Evolutionary conservation across 768 basidiomycete genomes (phyloP).

Genomic region (Lactarius akahatsu): DNA sequence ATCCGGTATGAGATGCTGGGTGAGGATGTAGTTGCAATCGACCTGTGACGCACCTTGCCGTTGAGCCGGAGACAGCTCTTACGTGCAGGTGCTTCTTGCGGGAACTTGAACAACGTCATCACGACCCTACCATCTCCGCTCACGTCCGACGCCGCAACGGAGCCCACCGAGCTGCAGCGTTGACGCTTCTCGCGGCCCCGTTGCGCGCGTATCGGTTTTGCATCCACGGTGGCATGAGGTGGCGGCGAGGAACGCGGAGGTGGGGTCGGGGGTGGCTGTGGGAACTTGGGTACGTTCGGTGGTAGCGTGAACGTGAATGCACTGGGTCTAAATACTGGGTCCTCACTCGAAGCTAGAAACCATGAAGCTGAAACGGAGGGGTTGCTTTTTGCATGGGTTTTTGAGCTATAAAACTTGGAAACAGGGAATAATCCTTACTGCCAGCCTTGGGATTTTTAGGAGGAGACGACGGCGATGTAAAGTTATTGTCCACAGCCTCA

Average conservation of each 20-base stretch:
- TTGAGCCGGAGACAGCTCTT: constrained; percentile 42
- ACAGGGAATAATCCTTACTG: constrained; percentile 22
- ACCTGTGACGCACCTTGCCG: constrained; percentile 8
- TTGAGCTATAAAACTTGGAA: background rate
- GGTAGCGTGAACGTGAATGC: constrained; percentile 79
- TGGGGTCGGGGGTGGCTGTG: constrained; percentile 34
- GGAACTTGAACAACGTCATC: constrained; percentile 78
- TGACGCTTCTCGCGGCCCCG: constrained; percentile 84
- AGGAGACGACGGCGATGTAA: constrained; percentile 31
- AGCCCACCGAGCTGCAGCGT: constrained; percentile 49
- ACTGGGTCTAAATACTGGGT: constrained; percentile 58
- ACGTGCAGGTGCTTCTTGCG: constrained; percentile 55
- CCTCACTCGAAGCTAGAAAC: too few species aligned
- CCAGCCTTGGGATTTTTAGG: constrained; percentile 54
- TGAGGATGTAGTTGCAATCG: too few species aligned
- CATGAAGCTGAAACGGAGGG: constrained; percentile 9
- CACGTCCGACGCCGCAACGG: constrained; percentile 43
- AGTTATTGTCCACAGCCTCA: constrained; percentile 42
- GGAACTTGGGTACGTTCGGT: constrained; percentile 60
- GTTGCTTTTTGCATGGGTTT: background rate
- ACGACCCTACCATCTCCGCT: constrained; percentile 47
- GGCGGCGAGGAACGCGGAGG: constrained; percentile 39
- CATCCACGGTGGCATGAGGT: constrained; percentile 8
- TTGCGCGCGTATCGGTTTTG: constrained; percentile 38
- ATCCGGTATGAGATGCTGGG: too few species aligned